These are phyloP conservation scores for Naumovozyma dairenensis DNA, from an alignment of 805 yeast genomes.

Conservation along the genomic window DNA sequence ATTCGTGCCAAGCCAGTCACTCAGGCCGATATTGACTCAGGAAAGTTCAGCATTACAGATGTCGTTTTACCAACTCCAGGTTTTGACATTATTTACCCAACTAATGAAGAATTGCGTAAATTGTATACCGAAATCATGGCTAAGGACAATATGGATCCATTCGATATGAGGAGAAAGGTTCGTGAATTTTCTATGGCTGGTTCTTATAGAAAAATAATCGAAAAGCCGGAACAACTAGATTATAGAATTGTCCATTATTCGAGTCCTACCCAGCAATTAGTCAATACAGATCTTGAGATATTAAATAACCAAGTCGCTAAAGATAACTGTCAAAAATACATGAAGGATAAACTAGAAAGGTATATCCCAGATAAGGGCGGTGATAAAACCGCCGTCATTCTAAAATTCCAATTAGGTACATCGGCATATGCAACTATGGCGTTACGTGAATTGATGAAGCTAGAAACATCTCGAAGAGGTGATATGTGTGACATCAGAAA, in stretches of 20 bases:
- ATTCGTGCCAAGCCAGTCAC: constrained; percentile 68
- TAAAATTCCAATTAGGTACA: constrained; percentile 69
- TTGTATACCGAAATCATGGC: constrained; percentile 67
- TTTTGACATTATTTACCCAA: constrained; percentile 79
- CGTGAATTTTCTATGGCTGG: constrained; percentile 90
- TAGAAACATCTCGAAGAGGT: constrained; percentile 53
- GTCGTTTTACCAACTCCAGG: constrained; percentile 96
- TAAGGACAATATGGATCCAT: constrained; percentile 74
- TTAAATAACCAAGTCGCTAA: constrained; percentile 31
- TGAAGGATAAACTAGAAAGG: constrained; percentile 26
- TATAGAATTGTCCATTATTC: constrained; percentile 54
- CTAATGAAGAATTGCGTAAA: constrained; percentile 46
- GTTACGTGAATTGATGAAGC: constrained; percentile 76
- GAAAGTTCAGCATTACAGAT: constrained; percentile 62
- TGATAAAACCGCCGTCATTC: constrained; percentile 54
- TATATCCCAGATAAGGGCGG: constrained; percentile 34
- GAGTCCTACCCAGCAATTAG: constrained; percentile 57
- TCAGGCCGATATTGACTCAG: constrained; percentile 52
- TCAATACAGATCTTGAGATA: constrained; percentile 68
- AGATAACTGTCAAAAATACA: constrained; percentile 24
- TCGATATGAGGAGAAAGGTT: constrained; percentile 72
- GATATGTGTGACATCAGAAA: constrained; percentile 39
- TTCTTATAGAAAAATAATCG: constrained; percentile 66
- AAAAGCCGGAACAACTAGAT: constrained; percentile 54
- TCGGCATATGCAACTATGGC: constrained; percentile 98